Evolutionary conservation across 2,329 filamentous ascomycete species (phyloP).

Genomic region (Cordyceps fumosorosea): DNA sequence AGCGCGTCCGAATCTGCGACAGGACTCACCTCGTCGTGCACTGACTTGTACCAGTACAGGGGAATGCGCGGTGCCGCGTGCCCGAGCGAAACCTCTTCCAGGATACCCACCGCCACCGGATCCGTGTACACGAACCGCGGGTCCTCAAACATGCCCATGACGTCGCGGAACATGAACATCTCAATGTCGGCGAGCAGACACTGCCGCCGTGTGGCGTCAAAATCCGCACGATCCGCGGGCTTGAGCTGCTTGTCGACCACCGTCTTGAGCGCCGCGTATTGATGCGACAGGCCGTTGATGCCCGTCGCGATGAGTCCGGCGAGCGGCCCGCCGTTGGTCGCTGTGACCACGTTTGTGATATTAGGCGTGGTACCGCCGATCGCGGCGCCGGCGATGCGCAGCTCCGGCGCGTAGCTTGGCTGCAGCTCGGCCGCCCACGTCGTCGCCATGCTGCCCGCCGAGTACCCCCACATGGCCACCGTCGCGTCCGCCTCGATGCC

Average conservation of each 20-base stretch:
- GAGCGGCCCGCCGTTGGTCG: slow-evolving; percentile 14
- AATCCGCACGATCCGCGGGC: slow-evolving; percentile 20
- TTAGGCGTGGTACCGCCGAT: slow-evolving; percentile 20
- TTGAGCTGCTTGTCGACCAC: slow-evolving; percentile 15
- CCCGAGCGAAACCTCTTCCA: slow-evolving; percentile 23
- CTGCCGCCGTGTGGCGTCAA: slow-evolving; percentile 21
- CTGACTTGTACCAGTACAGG: slow-evolving; percentile 43
- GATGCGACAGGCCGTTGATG: slow-evolving; percentile 18
- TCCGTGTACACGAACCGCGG: slow-evolving; percentile 23
- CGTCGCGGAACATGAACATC: slow-evolving; percentile 27
- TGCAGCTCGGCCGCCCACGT: slow-evolving; percentile 22
- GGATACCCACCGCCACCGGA: slow-evolving; percentile 20
- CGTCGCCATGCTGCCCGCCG: slow-evolving; percentile 20
- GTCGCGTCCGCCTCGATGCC: slow-evolving; percentile 26
- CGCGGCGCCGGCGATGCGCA: slow-evolving; percentile 20
- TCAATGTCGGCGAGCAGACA: slow-evolving; percentile 20
- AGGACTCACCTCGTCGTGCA: slow-evolving; percentile 37
- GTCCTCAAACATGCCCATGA: slow-evolving; percentile 34
- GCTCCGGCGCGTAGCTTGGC: slow-evolving; percentile 20
- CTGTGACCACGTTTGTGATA: slow-evolving; percentile 13
- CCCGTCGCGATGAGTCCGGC: slow-evolving; percentile 19
- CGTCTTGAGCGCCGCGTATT: slow-evolving; percentile 16
- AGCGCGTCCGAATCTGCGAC: slow-evolving; percentile 37
- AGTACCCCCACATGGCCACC: slow-evolving; percentile 38
- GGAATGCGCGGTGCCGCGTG: slow-evolving; percentile 40